These are phyloP conservation scores for Marchantia paleacea DNA, from an alignment of 225 moss, liverwort and hornwort species.

Conservation along the genomic window DNA sequence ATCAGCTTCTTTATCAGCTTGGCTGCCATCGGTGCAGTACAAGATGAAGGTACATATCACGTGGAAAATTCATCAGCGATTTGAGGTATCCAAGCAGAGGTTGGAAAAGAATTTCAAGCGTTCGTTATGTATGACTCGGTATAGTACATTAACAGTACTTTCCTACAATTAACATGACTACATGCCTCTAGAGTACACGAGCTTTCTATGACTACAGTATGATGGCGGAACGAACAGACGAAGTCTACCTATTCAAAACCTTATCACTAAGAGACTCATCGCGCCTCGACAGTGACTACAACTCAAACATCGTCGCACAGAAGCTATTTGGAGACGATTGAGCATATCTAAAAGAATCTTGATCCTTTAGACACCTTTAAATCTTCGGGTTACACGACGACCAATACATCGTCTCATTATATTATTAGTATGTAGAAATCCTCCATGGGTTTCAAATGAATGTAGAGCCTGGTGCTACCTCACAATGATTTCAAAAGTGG, in stretches of 20 bases:
- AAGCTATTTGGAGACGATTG: not conserved
- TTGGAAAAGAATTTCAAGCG: not conserved
- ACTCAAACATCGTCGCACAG: not conserved
- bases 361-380: not conserved
- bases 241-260: not conserved
- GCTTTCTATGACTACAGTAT: not conserved
- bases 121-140: not conserved
- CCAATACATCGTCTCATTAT: not conserved
- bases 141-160: not conserved
- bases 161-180: not conserved
- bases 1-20: too few relatives aligned
- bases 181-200: not conserved
- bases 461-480: not conserved
- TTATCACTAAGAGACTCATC: not conserved
- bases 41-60: too few relatives aligned
- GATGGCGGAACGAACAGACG: not conserved
- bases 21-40: too few relatives aligned
- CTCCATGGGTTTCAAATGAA: not conserved
- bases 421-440: not conserved
- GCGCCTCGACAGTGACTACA: not conserved
- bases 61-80: too few relatives aligned
- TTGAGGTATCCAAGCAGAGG: too few relatives aligned
- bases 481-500: conserved; percentile 78
- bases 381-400: not conserved
- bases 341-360: not conserved